These are phyloP conservation scores for Mucor saturninus DNA, from an alignment of 371 early-diverging fungal genomes.

Conservation along the genomic window DNA sequence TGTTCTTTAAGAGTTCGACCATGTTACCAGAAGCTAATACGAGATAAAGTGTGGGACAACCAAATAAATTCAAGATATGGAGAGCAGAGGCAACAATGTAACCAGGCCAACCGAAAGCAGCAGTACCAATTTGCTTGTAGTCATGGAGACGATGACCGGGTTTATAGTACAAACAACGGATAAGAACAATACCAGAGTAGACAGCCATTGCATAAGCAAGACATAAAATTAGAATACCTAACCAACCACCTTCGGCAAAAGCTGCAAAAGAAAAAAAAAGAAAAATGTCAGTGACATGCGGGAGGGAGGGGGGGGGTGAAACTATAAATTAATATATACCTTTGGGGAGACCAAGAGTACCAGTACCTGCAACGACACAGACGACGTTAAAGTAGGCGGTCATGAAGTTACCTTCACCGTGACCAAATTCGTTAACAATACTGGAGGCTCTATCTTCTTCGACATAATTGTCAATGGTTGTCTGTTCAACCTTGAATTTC, in stretches of 20 bases:
- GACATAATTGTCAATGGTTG: conserved; percentile 15
- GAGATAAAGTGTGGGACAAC: conserved; percentile 76
- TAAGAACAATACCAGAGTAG: conserved; percentile 39
- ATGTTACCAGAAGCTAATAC: conserved; percentile 74
- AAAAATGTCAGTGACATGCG: not conserved
- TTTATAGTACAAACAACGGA: conserved; percentile 40
- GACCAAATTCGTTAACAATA: conserved; percentile 33
- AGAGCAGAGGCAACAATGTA: conserved; percentile 64
- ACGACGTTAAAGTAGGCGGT: conserved; percentile 66
- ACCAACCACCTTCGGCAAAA: conserved; percentile 72
- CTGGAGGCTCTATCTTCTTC: conserved; percentile 31
- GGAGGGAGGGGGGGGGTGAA: no score
- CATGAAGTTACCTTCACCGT: conserved; percentile 39
- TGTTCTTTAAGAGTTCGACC: conserved; percentile 47
- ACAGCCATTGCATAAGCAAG: conserved; percentile 39
- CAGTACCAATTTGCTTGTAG: conserved; percentile 63
- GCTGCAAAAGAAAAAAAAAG: conserved; percentile 5
- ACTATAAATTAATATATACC: conserved; percentile 25
- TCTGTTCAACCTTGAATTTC: conserved; percentile 28
- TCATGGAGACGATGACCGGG: conserved; percentile 56
- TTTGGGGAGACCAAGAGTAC: conserved; percentile 78
- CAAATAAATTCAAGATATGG: conserved; percentile 67
- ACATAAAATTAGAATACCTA: conserved; percentile 51
- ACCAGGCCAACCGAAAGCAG: conserved; percentile 69
- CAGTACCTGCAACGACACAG: conserved; percentile 84